phyloP scores from a whole-genome alignment of 2,329 filamentous ascomycete genomes.

The Fusarium floridanum region DNA sequence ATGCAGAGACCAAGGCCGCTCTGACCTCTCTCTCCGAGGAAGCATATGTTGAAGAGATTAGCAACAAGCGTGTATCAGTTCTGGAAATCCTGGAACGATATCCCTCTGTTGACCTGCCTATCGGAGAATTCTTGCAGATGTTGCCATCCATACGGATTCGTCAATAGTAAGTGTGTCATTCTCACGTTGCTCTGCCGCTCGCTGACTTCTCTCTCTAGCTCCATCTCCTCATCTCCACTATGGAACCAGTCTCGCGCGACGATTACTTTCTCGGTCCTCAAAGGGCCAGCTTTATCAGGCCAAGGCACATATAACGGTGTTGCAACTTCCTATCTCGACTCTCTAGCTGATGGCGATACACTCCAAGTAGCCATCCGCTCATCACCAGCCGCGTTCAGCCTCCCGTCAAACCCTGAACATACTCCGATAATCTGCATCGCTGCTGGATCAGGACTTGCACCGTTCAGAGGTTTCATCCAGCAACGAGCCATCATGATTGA shows the following conservation, averaged over 20 bases:
- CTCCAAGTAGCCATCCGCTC: neutral
- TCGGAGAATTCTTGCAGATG: conserved; percentile 1
- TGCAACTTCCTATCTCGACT: conserved; percentile 1
- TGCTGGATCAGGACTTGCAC: neutral
- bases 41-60: neutral
- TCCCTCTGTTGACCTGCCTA: neutral
- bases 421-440: conserved; percentile 3
- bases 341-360: neutral
- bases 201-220: neutral
- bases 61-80: neutral
- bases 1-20: neutral
- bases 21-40: neutral
- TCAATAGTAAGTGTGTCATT: neutral
- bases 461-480: neutral
- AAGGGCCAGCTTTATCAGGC: neutral
- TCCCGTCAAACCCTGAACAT: neutral
- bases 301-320: neutral
- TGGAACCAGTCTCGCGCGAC: conserved; percentile 1
- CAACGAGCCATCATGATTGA: neutral
- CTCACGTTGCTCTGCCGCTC: neutral
- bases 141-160: neutral
- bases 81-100: neutral
- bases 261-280: neutral
- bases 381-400: neutral
- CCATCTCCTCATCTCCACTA: neutral